Conservation (phyloP, 495 filamentous ascomycete genomes). For the Geoglossum glabrum region DNA sequence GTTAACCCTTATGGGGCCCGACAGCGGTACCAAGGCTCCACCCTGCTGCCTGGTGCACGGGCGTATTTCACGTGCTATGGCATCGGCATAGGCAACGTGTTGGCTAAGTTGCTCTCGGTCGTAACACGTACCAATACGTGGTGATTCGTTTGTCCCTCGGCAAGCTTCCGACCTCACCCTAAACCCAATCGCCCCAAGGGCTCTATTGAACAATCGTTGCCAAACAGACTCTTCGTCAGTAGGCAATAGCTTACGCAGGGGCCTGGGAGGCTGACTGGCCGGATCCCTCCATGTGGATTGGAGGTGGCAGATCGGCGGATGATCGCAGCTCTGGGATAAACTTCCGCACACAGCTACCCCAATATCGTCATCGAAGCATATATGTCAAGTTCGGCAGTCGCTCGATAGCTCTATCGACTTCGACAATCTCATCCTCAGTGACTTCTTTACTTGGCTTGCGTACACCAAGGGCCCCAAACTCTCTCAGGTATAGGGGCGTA, state of each 20-base stretch:
- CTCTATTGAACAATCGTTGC: not conserved
- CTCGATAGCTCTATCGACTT: conserved; percentile 19
- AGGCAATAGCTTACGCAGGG: not conserved
- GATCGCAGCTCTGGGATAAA: too few species aligned
- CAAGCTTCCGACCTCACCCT: not conserved
- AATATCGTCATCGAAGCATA: conserved; percentile 19
- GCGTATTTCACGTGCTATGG: too few species aligned
- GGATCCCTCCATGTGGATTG: not conserved
- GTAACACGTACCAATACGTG: not conserved
- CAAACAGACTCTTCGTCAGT: not conserved
- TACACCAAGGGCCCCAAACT: not conserved
- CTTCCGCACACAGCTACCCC: not conserved
- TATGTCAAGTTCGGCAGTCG: conserved; percentile 32
- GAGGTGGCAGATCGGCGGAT: not conserved
- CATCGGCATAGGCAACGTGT: too few species aligned
- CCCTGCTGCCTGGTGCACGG: too few species aligned
- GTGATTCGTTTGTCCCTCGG: not conserved
- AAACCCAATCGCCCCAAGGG: not conserved
- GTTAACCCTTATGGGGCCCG: too few species aligned
- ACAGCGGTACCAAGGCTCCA: too few species aligned
- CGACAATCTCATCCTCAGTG: conserved; percentile 18
- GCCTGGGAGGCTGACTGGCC: not conserved
- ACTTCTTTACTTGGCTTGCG: conserved; percentile 11
- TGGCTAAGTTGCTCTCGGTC: too few species aligned
- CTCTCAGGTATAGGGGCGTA: not conserved